Percentiles rank a stretch among this genome's conserved stretches.
phyloP scores from a whole-genome alignment of 2,329 filamentous ascomycete genomes.

The Berkeleyomyces rouxiae region DNA sequence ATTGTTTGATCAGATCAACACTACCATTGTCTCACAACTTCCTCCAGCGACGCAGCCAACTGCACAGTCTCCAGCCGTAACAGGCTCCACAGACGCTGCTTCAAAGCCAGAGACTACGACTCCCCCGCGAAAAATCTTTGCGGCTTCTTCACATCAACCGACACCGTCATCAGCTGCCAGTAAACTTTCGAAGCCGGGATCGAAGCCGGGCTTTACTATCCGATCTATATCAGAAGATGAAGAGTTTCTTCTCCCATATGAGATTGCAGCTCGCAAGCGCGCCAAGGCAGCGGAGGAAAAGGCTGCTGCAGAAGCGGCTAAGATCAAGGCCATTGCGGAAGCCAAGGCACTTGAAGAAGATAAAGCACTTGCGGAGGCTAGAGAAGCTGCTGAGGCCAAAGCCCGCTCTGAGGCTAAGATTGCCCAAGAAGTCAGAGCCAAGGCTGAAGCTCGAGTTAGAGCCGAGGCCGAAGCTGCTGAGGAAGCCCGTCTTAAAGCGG shows the following conservation, averaged over 20 bases:
- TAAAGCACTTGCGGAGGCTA: background rate
- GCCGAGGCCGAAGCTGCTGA: background rate
- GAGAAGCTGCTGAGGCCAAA: background rate
- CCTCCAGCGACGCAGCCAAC: background rate
- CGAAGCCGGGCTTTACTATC: conserved; percentile 6
- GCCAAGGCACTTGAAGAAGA: background rate
- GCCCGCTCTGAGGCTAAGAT: background rate
- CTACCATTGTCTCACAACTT: background rate
- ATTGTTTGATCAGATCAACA: background rate
- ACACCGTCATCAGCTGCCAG: background rate
- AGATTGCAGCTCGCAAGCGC: background rate
- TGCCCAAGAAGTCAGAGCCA: background rate
- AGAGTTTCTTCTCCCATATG: conserved; percentile 9
- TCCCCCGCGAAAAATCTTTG: too few species aligned
- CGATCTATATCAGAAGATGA: background rate
- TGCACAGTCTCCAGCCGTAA: background rate
- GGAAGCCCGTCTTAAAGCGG: background rate
- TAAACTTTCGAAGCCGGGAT: background rate
- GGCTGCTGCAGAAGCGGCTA: background rate
- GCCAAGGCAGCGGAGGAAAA: background rate
- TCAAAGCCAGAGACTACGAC: background rate
- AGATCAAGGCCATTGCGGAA: background rate
- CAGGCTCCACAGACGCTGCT: background rate
- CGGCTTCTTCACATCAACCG: background rate
- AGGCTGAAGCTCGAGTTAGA: background rate